Evolutionary conservation across 2,329 filamentous ascomycete genomes (phyloP).

Genomic region (Trichophyton schoenleinii): DNA sequence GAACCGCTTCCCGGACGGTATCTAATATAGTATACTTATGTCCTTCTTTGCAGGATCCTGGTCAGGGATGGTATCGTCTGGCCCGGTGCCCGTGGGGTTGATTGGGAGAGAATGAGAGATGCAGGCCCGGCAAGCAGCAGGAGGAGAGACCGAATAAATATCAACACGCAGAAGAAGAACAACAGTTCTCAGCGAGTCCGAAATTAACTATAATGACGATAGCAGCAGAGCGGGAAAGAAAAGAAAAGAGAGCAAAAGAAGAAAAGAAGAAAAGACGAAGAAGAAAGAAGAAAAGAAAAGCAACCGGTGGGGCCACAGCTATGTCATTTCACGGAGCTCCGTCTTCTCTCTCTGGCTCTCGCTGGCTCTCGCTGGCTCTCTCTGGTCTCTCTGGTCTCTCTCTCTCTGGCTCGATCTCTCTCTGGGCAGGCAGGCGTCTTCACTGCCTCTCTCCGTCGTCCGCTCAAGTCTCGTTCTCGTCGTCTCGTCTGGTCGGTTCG

Average conservation of each 20-base stretch:
- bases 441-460: not conserved
- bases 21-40: not conserved
- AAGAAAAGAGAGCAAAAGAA: not conserved
- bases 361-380: not conserved
- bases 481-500: too few species aligned
- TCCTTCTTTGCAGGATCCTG: not conserved
- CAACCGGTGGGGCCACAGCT: slow-evolving; percentile 1
- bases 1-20: not conserved
- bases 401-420: not conserved
- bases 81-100: not conserved
- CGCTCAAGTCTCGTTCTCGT: too few species aligned
- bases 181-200: not conserved
- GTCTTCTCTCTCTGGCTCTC: not conserved
- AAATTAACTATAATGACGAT: not conserved
- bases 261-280: not conserved
- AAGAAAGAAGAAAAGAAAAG: not conserved
- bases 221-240: not conserved
- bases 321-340: slow-evolving; percentile 1
- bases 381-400: not conserved
- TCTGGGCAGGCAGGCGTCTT: not conserved
- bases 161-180: not conserved
- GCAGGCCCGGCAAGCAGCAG: not conserved
- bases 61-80: not conserved
- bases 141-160: not conserved
- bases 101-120: not conserved